Percentiles rank a stretch among this genome's conserved stretches.
phyloP scores from a whole-genome alignment of 148 eudicot species.

The Agrostemma githago region DNA sequence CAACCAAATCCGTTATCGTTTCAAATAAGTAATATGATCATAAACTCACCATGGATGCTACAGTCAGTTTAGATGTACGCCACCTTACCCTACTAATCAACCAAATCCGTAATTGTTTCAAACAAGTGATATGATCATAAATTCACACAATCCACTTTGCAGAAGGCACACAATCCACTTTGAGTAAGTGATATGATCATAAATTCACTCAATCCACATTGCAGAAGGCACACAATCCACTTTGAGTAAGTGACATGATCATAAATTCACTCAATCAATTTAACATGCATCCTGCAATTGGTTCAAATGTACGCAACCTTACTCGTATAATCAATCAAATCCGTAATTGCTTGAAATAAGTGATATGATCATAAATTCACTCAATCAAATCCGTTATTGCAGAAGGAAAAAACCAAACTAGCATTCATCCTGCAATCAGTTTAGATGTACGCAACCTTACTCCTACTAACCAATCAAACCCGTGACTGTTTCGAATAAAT shows the following conservation, averaged over 20 bases:
- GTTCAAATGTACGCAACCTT: not conserved
- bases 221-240: no score
- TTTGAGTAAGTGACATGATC: not conserved
- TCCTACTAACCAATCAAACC: not conserved
- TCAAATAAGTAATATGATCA: not conserved
- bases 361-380: not conserved
- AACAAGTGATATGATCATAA: not conserved
- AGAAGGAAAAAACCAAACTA: no score
- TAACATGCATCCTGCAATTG: not conserved
- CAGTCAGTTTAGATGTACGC: not conserved
- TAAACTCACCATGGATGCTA: not conserved
- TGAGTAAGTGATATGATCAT: not conserved
- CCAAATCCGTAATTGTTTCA: not conserved
- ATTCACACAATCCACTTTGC: no score
- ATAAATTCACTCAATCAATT: not conserved
- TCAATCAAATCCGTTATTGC: no score
- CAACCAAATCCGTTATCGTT: not conserved
- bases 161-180: no score
- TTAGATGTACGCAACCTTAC: not conserved
- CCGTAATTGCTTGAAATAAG: not conserved
- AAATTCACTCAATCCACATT: no score
- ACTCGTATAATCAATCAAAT: not conserved
- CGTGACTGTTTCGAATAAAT: not conserved
- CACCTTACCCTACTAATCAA: not conserved
- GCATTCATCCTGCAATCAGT: no score